These are phyloP conservation scores for Sporothrix pallida DNA, from an alignment of 2,329 filamentous ascomycete species.

Conservation along the genomic window DNA sequence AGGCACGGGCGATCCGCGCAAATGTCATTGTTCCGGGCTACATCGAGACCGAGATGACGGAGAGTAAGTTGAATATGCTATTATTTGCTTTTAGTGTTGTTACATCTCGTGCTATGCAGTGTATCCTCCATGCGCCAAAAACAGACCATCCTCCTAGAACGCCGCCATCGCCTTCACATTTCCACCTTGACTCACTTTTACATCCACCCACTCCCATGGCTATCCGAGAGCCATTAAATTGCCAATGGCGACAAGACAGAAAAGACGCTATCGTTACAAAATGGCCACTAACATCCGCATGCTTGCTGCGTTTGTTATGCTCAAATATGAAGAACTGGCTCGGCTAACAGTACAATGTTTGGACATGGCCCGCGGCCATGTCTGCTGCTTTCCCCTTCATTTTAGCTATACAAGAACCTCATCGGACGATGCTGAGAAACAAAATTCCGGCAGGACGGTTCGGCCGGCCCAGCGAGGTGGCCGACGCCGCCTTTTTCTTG, in stretches of 20 bases:
- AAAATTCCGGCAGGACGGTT: slow-evolving; percentile 70
- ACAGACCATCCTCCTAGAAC: not conserved
- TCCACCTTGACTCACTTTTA: not conserved
- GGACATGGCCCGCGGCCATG: not conserved
- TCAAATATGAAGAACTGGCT: not conserved
- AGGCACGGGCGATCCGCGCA: slow-evolving; percentile 67
- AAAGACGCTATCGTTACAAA: slow-evolving; percentile 16
- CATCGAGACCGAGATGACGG: slow-evolving; percentile 80
- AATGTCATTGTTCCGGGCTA: slow-evolving; percentile 86
- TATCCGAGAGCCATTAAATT: not conserved
- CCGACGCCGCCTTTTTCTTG: slow-evolving; percentile 81
- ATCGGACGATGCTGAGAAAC: not conserved
- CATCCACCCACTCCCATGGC: not conserved
- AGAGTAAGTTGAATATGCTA: slow-evolving; percentile 57
- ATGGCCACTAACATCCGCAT: not conserved
- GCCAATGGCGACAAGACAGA: not conserved
- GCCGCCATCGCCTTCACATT: not conserved
- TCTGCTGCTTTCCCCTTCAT: not conserved
- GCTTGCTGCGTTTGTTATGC: not conserved
- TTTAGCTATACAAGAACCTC: slow-evolving; percentile 24
- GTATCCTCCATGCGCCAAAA: not conserved
- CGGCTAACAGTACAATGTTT: slow-evolving; percentile 31
- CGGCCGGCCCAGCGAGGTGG: slow-evolving; percentile 72
- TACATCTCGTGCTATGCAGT: not conserved
- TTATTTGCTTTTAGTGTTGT: not conserved